Conservation (phyloP, 1,139 yeast species). For the Ogataea hybrid region DNA sequence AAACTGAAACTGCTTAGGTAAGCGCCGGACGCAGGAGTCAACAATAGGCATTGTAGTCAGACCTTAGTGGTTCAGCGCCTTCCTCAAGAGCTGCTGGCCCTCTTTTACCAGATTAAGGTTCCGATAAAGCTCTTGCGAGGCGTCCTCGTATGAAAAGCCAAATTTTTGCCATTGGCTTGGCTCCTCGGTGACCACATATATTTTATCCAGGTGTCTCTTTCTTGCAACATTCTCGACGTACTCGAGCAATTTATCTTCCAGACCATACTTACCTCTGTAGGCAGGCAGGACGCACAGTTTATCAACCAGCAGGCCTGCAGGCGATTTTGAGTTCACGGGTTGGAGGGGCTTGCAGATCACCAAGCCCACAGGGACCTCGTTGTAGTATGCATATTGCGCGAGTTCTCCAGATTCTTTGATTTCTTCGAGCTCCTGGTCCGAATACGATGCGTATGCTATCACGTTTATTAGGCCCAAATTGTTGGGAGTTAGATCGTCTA, state of each 20-base stretch:
- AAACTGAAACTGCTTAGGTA: conserved; percentile 2
- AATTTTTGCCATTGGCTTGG: conserved; percentile 3
- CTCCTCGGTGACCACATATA: conserved; percentile 16
- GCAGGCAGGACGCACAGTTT: conserved; percentile 62
- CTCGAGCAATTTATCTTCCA: conserved; percentile 58
- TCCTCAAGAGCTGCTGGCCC: conserved; percentile 8
- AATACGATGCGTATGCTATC: conserved; percentile 47
- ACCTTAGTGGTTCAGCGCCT: conserved; percentile 4
- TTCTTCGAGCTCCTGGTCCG: conserved; percentile 45
- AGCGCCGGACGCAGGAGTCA: neutral
- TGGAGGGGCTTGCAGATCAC: conserved; percentile 50
- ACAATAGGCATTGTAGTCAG: neutral
- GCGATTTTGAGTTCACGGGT: conserved; percentile 41
- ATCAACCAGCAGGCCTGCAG: conserved; percentile 59
- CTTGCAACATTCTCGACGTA: conserved; percentile 55
- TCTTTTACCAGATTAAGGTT: conserved; percentile 16
- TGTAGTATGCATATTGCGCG: conserved; percentile 31
- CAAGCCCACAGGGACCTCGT: conserved; percentile 62
- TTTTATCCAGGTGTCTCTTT: conserved; percentile 36
- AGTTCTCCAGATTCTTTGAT: conserved; percentile 36
- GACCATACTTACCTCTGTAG: conserved; percentile 53
- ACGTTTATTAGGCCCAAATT: conserved; percentile 53
- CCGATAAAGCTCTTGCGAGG: conserved; percentile 16
- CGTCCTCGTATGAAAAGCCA: conserved; percentile 22
- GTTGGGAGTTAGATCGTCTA: conserved; percentile 53